Evolutionary conservation across 2,329 filamentous ascomycete species (phyloP).

Genomic region (Stachybotrys chlorohalonatus): DNA sequence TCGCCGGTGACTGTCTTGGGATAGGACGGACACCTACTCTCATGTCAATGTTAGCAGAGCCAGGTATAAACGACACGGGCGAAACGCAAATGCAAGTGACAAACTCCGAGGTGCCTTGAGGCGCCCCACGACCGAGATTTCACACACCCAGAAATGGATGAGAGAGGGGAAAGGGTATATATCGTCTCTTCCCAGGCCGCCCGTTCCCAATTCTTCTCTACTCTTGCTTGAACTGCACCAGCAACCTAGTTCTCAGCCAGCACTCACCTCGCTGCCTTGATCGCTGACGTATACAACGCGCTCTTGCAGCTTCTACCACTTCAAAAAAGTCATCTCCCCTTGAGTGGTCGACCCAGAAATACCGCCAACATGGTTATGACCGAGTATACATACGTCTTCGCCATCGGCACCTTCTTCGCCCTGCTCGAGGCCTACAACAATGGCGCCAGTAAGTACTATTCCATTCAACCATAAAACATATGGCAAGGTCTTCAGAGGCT

Average conservation of each 20-base stretch:
- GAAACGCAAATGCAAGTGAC: neutral
- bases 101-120: neutral
- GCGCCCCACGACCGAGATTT: neutral
- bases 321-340: neutral
- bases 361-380: constrained; percentile 43
- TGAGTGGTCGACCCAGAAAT: neutral
- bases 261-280: neutral
- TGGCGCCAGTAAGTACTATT: constrained; percentile 55
- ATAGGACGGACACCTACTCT: neutral
- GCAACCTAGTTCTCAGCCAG: neutral
- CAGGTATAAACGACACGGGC: neutral
- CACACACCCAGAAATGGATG: neutral
- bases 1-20: neutral
- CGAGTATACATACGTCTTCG: constrained; percentile 63
- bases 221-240: neutral
- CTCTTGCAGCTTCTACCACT: neutral
- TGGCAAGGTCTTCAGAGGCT: neutral
- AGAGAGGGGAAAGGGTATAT: neutral
- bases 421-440: constrained; percentile 72
- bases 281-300: neutral
- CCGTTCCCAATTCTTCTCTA: neutral
- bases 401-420: constrained; percentile 67
- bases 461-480: neutral
- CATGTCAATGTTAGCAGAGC: neutral
- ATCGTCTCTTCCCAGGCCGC: neutral